phyloP scores from a whole-genome alignment of 2,329 filamentous ascomycete genomes.

The Cercospora nicotianae region DNA sequence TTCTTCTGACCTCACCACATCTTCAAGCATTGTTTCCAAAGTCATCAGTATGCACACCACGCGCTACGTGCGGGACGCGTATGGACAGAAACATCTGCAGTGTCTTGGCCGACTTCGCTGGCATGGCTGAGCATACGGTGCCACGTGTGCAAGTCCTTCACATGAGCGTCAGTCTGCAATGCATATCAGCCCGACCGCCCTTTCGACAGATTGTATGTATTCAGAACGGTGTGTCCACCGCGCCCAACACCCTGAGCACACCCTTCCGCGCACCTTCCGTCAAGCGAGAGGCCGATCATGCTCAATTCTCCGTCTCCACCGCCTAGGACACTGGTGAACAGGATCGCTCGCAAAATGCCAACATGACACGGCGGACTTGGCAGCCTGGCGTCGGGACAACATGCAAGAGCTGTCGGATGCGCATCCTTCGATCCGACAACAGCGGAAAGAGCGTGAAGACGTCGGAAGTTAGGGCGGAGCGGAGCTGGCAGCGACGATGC shows the following conservation, averaged over 20 bases:
- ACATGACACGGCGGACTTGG: background rate
- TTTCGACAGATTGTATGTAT: background rate
- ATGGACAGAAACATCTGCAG: background rate
- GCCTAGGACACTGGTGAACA: background rate
- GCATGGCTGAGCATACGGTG: background rate
- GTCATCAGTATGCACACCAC: no score
- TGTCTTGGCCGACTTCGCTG: background rate
- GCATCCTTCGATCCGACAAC: background rate
- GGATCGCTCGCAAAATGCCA: background rate
- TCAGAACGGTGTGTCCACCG: background rate
- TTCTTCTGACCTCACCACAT: background rate
- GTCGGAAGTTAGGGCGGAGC: background rate
- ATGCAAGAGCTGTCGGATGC: background rate
- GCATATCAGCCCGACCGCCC: background rate
- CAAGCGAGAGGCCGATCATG: background rate
- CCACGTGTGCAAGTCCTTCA: background rate
- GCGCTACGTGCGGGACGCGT: background rate
- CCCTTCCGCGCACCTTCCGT: background rate
- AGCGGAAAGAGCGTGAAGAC: background rate
- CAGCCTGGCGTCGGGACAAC: background rate
- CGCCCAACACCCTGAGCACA: background rate
- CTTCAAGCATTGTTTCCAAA: background rate
- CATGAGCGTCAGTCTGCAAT: background rate
- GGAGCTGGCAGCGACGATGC: background rate
- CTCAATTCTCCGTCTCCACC: background rate